phyloP scores from a whole-genome alignment of 2,329 filamentous ascomycete genomes.

The Curvularia eragrostidis region DNA sequence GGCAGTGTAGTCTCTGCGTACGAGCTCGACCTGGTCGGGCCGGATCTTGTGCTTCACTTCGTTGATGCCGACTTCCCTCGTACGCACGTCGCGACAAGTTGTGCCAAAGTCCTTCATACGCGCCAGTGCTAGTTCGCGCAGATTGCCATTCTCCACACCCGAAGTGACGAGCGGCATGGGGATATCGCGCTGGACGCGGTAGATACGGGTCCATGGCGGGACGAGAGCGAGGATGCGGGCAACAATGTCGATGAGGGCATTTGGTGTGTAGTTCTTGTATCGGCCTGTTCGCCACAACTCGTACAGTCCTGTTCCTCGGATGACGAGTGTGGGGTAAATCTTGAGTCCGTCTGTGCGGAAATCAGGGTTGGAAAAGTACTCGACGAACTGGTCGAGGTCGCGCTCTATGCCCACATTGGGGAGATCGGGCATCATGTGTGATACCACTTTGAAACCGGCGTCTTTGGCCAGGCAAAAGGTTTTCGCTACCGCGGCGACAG shows the following conservation, averaged over 20 bases:
- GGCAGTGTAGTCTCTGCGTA: slow-evolving; percentile 90
- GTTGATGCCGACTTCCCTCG: slow-evolving; percentile 96
- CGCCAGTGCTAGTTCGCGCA: slow-evolving; percentile 91
- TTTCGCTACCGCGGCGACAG: slow-evolving; percentile 91
- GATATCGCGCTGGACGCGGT: slow-evolving; percentile 97
- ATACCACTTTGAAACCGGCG: slow-evolving; percentile 97
- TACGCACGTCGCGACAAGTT: slow-evolving; percentile 93
- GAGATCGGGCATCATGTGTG: slow-evolving; percentile 99
- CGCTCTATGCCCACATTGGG: slow-evolving; percentile 99
- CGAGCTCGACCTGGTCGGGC: slow-evolving; percentile 93
- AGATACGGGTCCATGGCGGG: slow-evolving; percentile 97
- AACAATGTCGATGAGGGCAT: slow-evolving; percentile 92
- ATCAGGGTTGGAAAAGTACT: slow-evolving; percentile 96
- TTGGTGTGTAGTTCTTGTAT: slow-evolving; percentile 99
- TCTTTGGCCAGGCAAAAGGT: slow-evolving; percentile 98
- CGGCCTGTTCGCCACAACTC: slow-evolving; percentile 96
- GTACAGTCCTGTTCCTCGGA: slow-evolving; percentile 93
- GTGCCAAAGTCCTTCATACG: slow-evolving; percentile 99
- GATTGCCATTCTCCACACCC: slow-evolving; percentile 95
- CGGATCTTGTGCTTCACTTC: slow-evolving; percentile 99
- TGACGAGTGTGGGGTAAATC: slow-evolving; percentile 97
- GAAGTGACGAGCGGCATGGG: slow-evolving; percentile 99
- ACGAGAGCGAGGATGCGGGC: slow-evolving; percentile 94
- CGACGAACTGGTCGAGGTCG: slow-evolving; percentile 93
- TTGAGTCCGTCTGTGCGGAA: slow-evolving; percentile 97